Conservation (phyloP, 2,329 filamentous ascomycete species). For the Trichoderma gracile region DNA sequence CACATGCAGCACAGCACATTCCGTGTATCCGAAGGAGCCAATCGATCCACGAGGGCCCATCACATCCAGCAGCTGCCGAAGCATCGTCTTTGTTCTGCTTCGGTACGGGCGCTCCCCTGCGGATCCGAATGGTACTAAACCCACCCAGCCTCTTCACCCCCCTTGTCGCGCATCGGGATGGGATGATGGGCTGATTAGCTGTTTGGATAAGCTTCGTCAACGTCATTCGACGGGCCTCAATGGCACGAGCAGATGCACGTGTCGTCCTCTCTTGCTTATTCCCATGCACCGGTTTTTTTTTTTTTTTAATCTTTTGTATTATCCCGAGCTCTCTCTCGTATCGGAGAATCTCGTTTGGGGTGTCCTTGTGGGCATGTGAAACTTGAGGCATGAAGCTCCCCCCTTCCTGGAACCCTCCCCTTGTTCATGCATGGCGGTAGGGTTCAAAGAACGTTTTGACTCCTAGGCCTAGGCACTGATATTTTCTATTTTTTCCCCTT, state of each 20-base stretch:
- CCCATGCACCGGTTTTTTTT: too few species aligned
- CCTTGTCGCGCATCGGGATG: background rate
- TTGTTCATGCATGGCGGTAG: too few species aligned
- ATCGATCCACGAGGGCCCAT: background rate
- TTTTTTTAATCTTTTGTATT: too few species aligned
- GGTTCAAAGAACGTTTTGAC: too few species aligned
- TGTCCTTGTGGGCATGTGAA: background rate
- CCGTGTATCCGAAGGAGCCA: background rate
- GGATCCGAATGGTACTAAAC: constrained; percentile 3
- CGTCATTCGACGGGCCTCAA: constrained; percentile 3
- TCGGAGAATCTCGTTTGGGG: too few species aligned
- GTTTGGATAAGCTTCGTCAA: constrained; percentile 1
- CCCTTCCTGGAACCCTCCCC: too few species aligned
- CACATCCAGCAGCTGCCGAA: background rate
- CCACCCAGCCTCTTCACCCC: background rate
- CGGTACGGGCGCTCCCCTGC: background rate
- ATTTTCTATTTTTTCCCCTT: too few species aligned
- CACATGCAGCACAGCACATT: background rate
- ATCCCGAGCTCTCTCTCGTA: too few species aligned
- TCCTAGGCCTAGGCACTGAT: too few species aligned
- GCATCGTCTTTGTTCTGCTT: background rate
- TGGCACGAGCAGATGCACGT: constrained; percentile 9
- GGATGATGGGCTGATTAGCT: constrained; percentile 14
- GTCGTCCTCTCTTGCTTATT: background rate
- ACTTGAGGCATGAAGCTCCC: too few species aligned